Conservation (phyloP, 2,329 filamentous ascomycete species). For the Monascus ruber region DNA sequence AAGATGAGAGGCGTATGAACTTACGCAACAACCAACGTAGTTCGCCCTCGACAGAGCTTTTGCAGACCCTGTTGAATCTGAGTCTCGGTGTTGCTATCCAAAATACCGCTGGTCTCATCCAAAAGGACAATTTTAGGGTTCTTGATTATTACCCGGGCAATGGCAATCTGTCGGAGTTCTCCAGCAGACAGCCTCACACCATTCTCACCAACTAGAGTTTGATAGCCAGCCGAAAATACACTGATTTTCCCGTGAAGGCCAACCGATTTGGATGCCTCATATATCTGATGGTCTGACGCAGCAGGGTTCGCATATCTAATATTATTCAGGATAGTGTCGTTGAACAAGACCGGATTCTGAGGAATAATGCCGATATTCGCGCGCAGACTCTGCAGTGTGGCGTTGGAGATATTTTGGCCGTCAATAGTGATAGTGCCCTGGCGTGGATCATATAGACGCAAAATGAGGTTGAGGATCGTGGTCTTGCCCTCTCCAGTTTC, state of each 20-base stretch:
- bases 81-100: constrained; percentile 36
- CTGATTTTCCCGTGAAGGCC: constrained; percentile 55
- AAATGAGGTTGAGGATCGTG: constrained; percentile 44
- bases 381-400: constrained; percentile 48
- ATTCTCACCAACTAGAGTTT: constrained; percentile 37
- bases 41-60: constrained; percentile 36
- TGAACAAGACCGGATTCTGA: constrained; percentile 54
- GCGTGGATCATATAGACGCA: constrained; percentile 43
- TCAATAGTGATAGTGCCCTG: constrained; percentile 41
- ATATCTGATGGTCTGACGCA: constrained; percentile 50
- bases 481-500: constrained; percentile 49
- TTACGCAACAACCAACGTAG: constrained; percentile 43
- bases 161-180: constrained; percentile 41
- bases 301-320: constrained; percentile 50
- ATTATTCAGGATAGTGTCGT: constrained; percentile 53
- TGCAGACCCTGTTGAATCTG: constrained; percentile 38
- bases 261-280: constrained; percentile 50
- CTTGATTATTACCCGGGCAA: constrained; percentile 36
- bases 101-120: constrained; percentile 43
- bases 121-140: constrained; percentile 34
- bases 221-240: constrained; percentile 44
- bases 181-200: constrained; percentile 41
- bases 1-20: constrained; percentile 15
- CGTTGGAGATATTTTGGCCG: constrained; percentile 45
- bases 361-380: constrained; percentile 52